These are phyloP conservation scores for Spergularia bocconei DNA, from an alignment of 148 eudicot species.

Conservation along the genomic window DNA sequence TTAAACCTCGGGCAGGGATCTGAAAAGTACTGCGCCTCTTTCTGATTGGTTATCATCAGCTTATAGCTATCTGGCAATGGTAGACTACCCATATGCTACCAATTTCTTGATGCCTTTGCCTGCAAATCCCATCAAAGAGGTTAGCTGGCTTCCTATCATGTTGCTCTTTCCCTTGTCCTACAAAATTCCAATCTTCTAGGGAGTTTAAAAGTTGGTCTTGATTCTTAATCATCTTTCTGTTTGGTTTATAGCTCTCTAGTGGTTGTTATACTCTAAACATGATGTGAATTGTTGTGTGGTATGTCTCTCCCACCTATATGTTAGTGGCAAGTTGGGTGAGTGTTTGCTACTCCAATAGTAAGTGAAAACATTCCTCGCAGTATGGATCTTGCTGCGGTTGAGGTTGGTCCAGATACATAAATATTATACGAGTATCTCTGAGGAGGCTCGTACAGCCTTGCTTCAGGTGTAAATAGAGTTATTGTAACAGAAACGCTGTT, in stretches of 20 bases:
- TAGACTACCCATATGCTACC: slow-evolving; percentile 75
- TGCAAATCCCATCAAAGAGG: slow-evolving; percentile 89
- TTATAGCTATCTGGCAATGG: slow-evolving; percentile 89
- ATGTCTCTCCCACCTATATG: too few species aligned
- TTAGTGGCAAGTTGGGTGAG: too few species aligned
- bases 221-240: neutral
- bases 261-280: too few species aligned
- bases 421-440: too few species aligned
- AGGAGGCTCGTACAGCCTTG: too few species aligned
- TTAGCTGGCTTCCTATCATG: slow-evolving; percentile 24
- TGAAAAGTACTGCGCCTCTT: slow-evolving; percentile 48
- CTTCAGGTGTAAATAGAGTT: too few species aligned
- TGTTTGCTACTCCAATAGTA: too few species aligned
- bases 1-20: slow-evolving; percentile 45
- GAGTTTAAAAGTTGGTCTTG: neutral
- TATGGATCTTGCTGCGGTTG: too few species aligned
- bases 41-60: slow-evolving; percentile 75
- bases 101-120: slow-evolving; percentile 84
- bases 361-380: too few species aligned
- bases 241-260: neutral
- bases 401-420: too few species aligned
- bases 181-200: neutral
- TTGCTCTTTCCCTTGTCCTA: neutral
- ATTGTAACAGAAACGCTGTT: too few species aligned
- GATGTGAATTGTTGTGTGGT: too few species aligned